Evolutionary conservation across 805 yeast genomes (phyloP), one percentile per base, ranked within the genome.

Genomic region (Candida michaelii): DNA sequence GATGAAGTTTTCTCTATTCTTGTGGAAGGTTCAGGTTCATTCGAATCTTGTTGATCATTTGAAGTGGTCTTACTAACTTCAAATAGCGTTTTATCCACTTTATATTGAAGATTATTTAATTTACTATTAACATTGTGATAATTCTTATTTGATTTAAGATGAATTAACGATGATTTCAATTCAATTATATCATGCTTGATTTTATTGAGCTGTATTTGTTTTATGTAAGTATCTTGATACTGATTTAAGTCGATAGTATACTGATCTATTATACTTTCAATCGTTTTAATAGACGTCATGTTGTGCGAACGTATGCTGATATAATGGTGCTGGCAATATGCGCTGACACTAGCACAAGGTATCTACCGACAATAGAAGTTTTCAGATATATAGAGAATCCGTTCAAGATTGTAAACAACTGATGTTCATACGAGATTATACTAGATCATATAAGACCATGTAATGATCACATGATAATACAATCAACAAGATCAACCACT

Each of bases 251-350:
- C 49, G 10, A 19, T 8, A 11, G 40, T 27, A 39, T 59, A 58
- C 36, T 55, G 56, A 23, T 49, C 44, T 19, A 60, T 35, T 17
- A 59, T 39, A 21, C 41, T 44, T 30, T 58, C 60, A 12, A 62
- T 48, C 3, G 56, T 18, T 29, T 38, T 38, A 16, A 37, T 32
- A 15, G 45, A 18, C 11, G 30, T 30, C 42, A 37, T 36, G 33
- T 9, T 17, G 16, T 36, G 21, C 14, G 27, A 14, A n/a, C n/a
- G n/a, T n/a, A n/a, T n/a, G n/a, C n/a, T n/a, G n/a, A n/a, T n/a
- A n/a, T n/a, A n/a, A n/a, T 23, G 10, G 25, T 12, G 23, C 18
- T 25, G 18, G n/a, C n/a, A n/a, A n/a, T n/a, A n/a, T n/a, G n/a
- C n/a, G n/a, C n/a, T n/a, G n/a, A n/a, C n/a, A n/a, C n/a, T n/a